Base-by-base conservation (phyloP, 2,329 filamentous ascomycete genomes). In the Colletotrichum sp. region DNA sequence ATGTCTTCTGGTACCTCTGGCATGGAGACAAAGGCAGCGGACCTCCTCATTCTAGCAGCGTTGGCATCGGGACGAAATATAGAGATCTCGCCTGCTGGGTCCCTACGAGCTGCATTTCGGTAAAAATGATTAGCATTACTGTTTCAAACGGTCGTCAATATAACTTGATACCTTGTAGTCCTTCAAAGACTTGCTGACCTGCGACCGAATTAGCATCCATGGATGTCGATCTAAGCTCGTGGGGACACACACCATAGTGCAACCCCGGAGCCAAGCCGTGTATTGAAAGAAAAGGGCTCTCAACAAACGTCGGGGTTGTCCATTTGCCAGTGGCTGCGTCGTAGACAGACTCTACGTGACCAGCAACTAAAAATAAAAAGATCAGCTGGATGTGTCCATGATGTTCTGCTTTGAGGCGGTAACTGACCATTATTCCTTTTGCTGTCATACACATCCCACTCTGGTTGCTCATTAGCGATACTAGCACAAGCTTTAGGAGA, bases 1-100 rank as follows among this genome's bases (percentile, higher is more conserved):
- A 90, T 86, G 0, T 89, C 86, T 32, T 89, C 86, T 0, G 93
- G 92, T 0, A 93, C 87, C 4, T 88, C 86, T 0, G 93, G 93
- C 78, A 94, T 91, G 58, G 90, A 92, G 72, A 94, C 89, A 18
- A 66, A 64, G 5, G 58, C n/a, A 1, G 71, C 71, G 2, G 71
- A 74, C 25, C 22, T 36, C 28, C 27, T 66, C 66, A 74, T 65
- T 5, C 71, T 25, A 10, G 32, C 48, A 6, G 71, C 71, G 3
- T 70, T 58, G 4, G 32, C 18, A 18, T 56, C n/a, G 5, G 32
- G 25, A 48, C 69, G 61, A 16, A 60, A 71, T 10, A 71, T 60
- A 3, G 58, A 16, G 34, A 71, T 71, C 10, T 71, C 61, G 4
- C 70, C 70, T 15, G 13, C 27, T 6, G 52, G 48, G 18, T 56